A percentile compares a stretch with the other conserved stretches of the same genome.
Conservation (phyloP, 345 rosid genomes). For the Tarenaya hassleriana region DNA sequence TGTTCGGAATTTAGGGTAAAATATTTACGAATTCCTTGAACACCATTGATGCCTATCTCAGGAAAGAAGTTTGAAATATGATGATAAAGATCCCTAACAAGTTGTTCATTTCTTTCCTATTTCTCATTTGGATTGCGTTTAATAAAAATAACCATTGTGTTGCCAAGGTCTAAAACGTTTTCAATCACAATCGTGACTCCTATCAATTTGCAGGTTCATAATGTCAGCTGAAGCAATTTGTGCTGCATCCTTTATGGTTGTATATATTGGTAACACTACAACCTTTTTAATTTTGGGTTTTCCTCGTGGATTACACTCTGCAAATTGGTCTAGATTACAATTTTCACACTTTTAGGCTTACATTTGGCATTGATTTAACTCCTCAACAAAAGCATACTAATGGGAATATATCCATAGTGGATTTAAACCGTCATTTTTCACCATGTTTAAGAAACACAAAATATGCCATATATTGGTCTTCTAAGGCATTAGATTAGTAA, state of each 20-base stretch:
- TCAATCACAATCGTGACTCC: background rate
- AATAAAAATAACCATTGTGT: constrained; percentile 7
- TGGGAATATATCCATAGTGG: no score
- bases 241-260: constrained; percentile 68
- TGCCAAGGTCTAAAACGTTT: constrained; percentile 11
- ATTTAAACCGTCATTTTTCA: no score
- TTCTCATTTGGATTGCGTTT: constrained; percentile 1
- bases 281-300: no score
- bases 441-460: no score
- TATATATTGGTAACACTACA: constrained; percentile 59
- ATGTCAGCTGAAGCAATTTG: constrained; percentile 82
- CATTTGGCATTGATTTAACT: no score
- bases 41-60: background rate
- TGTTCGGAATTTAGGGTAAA: background rate
- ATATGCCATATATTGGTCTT: no score
- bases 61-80: background rate
- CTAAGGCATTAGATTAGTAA: no score
- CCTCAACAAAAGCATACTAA: no score
- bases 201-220: constrained; percentile 56
- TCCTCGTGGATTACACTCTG: no score
- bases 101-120: background rate
- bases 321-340: background rate
- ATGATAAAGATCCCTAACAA: background rate
- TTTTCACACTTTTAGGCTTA: background rate
- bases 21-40: background rate